phyloP scores from a whole-genome alignment of 805 yeast species.

The Lipomyces kockii region DNA sequence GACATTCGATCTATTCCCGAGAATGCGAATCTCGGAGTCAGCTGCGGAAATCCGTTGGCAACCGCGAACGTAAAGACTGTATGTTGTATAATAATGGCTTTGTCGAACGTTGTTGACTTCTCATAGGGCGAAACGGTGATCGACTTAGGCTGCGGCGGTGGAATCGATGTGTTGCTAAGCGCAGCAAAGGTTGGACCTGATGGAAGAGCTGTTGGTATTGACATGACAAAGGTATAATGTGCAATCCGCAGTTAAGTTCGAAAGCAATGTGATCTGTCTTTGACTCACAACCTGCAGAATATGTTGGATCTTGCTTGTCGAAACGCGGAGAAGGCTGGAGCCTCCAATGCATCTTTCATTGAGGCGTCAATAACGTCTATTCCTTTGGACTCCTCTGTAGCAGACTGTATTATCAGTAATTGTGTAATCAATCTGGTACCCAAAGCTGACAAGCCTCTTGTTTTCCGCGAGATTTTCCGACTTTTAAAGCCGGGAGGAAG shows the following conservation, averaged over 20 bases:
- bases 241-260: no score
- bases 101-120: not conserved
- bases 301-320: constrained; percentile 7
- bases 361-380: constrained; percentile 9
- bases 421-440: constrained; percentile 11
- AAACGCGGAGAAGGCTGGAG: constrained; percentile 4
- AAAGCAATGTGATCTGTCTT: no score
- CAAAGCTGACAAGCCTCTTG: constrained; percentile 4
- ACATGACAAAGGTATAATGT: constrained; percentile 7
- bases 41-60: constrained; percentile 9
- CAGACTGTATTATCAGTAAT: constrained; percentile 8
- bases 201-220: constrained; percentile 1
- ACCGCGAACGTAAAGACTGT: not conserved
- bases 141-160: constrained; percentile 11
- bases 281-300: not conserved
- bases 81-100: not conserved
- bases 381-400: not conserved
- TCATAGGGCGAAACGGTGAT: constrained; percentile 2
- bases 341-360: constrained; percentile 2
- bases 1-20: constrained; percentile 7
- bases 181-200: constrained; percentile 12
- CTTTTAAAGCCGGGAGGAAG: constrained; percentile 6
- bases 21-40: constrained; percentile 10
- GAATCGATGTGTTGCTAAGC: constrained; percentile 5
- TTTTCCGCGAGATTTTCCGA: constrained; percentile 4